Evolutionary conservation across 108 stramenopile genomes (phyloP).

Genomic region (Ochromonas danica): DNA sequence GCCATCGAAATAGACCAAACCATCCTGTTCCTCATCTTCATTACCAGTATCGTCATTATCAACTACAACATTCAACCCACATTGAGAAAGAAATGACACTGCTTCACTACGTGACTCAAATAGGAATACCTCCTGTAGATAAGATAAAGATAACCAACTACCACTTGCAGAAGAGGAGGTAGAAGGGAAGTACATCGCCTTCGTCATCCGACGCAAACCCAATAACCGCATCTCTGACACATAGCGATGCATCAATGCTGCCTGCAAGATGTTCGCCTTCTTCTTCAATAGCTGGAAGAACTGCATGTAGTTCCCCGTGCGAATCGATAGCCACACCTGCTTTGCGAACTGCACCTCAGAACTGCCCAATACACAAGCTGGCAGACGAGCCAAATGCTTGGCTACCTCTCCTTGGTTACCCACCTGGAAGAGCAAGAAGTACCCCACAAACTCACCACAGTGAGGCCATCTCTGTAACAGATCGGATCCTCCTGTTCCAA

Average conservation of each 20-base stretch:
- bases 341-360: conserved; percentile 17
- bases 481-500: neutral
- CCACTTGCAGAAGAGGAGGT: no score
- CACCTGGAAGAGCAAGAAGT: conserved; percentile 8
- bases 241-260: conserved; percentile 2
- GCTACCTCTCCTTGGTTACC: conserved; percentile 18
- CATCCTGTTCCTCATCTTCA: no score
- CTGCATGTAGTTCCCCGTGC: neutral
- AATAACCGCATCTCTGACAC: neutral
- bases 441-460: conserved; percentile 28
- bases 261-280: conserved; percentile 8
- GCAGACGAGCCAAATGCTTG: neutral
- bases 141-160: no score
- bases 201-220: no score
- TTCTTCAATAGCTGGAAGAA: conserved; percentile 27
- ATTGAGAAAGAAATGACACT: no score
- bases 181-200: no score
- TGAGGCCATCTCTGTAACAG: neutral
- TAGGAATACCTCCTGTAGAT: no score
- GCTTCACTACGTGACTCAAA: no score
- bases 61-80: no score
- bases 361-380: neutral
- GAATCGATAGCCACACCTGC: conserved; percentile 1
- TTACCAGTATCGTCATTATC: no score
- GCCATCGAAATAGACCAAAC: no score